These are phyloP conservation scores for Dendryphion nanum DNA, from an alignment of 2,329 filamentous ascomycete genomes.

Conservation along the genomic window DNA sequence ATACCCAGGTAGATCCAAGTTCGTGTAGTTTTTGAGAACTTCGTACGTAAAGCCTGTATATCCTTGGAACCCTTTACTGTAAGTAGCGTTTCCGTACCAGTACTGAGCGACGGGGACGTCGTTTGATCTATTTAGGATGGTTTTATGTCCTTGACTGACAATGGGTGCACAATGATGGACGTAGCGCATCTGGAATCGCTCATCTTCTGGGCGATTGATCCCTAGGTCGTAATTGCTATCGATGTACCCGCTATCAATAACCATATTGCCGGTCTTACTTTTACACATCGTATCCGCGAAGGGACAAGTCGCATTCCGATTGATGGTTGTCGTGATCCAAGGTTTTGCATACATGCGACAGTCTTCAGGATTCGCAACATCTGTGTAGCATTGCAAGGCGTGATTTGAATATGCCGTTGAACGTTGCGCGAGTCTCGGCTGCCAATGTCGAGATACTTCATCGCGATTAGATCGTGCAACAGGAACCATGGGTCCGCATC, in stretches of 20 bases:
- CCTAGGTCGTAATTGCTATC: conserved; percentile 13
- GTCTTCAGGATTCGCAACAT: not conserved
- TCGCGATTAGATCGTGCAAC: not conserved
- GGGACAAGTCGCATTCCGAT: conserved; percentile 9
- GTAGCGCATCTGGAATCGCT: conserved; percentile 6
- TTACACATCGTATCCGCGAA: conserved; percentile 8
- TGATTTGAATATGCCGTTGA: conserved; percentile 4
- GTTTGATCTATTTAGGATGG: not conserved
- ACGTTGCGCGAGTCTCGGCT: not conserved
- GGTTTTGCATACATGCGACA: conserved; percentile 1
- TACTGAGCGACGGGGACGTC: conserved; percentile 1
- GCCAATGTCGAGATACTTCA: not conserved
- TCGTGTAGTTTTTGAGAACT: conserved; percentile 1
- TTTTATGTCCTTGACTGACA: not conserved
- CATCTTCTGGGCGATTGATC: conserved; percentile 5
- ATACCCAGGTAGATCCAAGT: not conserved
- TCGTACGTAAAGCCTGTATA: conserved; percentile 1
- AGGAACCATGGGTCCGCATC: conserved; percentile 18
- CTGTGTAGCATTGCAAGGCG: conserved; percentile 3
- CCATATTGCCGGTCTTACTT: conserved; percentile 3
- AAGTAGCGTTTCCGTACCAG: not conserved
- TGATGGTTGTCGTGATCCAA: conserved; percentile 4
- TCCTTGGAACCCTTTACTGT: not conserved
- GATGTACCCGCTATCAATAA: conserved; percentile 10
- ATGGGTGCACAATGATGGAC: conserved; percentile 8